Evolutionary conservation across 1,284 basidiomycete genomes (phyloP), one percentile per base, ranked within the genome.

Genomic region (Waitea zeae): DNA sequence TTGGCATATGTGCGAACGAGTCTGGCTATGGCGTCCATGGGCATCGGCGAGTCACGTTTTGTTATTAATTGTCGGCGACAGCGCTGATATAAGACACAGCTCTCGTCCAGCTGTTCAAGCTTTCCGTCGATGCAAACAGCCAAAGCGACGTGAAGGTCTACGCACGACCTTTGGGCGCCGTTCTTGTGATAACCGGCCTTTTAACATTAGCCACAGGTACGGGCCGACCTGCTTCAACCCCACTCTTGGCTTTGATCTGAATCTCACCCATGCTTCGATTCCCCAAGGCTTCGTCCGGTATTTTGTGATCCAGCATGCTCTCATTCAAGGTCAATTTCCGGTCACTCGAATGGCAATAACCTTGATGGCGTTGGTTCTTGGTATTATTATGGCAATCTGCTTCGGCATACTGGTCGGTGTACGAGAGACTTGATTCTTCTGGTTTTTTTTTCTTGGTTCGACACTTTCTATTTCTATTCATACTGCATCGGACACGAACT

Each of bases 231-330:
- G 17, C 13, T 12, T 19, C 22, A 14, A 17, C n/a, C n/a, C n/a
- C n/a, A n/a, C n/a, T n/a, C n/a, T n/a, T 30, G 29, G 19, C 28
- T 15, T 18, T 12, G 12, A n/a, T 24, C 15, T 14, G 18, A 12
- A 30, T 15, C 5, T 14, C 9, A 33, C 5, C 17, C 17, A 12
- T 28, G 11, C 17, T 20, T n/a, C 17, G n/a, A n/a, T n/a, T n/a
- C n/a, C n/a, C n/a, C n/a, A n/a, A 70, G 73, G 73, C n/a, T 49
- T 63, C 2, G 41, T 48, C 6, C 59, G 72, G 4, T 77, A 70
- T 47, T 76, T 74, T 47, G 45, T 54, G 5, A 49, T 75, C 3
- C 72, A 76, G 46, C 47, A 53, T 5, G 61, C 68, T 3, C 53
- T 77, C 33, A 58, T 62, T 0, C 56, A 57, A 24, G 72, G 72